Conservation (phyloP, 129 eudicot genomes). For the Ambrosia trifida region DNA sequence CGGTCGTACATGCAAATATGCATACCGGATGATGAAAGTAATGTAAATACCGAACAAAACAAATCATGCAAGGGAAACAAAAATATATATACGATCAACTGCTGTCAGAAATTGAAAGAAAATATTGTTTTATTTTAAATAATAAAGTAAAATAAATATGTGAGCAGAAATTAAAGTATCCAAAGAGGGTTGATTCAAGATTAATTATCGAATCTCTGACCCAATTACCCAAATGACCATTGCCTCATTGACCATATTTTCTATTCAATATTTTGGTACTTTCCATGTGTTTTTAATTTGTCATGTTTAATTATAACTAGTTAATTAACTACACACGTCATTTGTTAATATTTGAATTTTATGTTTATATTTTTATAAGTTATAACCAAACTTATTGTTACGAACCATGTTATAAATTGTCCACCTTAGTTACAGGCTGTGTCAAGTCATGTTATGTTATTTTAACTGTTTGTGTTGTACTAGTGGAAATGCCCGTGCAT, state of each 20-base stretch:
- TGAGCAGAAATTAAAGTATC: slow-evolving; percentile 33
- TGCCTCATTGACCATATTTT: slow-evolving; percentile 36
- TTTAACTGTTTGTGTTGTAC: no score
- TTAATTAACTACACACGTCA: neutral
- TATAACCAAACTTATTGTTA: neutral
- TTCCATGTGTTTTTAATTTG: slow-evolving; percentile 33
- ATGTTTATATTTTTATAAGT: neutral
- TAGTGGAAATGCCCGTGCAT: no score
- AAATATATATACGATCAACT: slow-evolving; percentile 26
- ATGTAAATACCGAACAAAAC: neutral
- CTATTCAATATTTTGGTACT: slow-evolving; percentile 28
- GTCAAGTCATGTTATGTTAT: no score
- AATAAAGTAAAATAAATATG: slow-evolving; percentile 18
- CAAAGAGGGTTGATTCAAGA: slow-evolving; percentile 35
- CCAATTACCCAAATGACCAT: slow-evolving; percentile 24
- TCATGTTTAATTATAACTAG: slow-evolving; percentile 10
- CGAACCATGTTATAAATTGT: no score
- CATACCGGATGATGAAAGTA: neutral
- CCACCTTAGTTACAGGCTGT: no score
- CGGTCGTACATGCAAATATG: slow-evolving; percentile 15
- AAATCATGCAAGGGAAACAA: slow-evolving; percentile 27
- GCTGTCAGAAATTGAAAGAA: slow-evolving; percentile 22
- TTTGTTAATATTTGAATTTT: neutral
- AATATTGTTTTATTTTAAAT: slow-evolving; percentile 15
- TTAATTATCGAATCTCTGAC: slow-evolving; percentile 38